Evolutionary conservation across 805 yeast genomes (phyloP).

Genomic region (Nakazawaea anatomiae): DNA sequence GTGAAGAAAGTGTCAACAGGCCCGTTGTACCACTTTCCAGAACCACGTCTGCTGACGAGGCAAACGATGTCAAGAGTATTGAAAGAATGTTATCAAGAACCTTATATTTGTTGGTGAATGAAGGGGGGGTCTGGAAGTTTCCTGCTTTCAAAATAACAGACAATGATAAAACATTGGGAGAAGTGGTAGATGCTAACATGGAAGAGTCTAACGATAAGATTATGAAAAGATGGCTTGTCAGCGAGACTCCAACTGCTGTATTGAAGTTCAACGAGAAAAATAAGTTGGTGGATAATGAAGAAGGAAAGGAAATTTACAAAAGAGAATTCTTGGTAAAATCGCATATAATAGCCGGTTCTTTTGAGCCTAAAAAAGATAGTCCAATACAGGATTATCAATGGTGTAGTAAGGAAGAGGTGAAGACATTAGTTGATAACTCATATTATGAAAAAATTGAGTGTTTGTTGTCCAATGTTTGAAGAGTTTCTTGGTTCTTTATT

Average conservation of each 20-base stretch:
- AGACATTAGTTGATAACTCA: slow-evolving; percentile 39
- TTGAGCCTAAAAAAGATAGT: slow-evolving; percentile 38
- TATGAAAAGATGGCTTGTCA: slow-evolving; percentile 87
- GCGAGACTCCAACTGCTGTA: slow-evolving; percentile 79
- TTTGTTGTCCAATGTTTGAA: slow-evolving; percentile 27
- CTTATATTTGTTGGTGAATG: slow-evolving; percentile 64
- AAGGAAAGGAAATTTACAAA: slow-evolving; percentile 15
- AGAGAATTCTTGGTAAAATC: slow-evolving; percentile 78
- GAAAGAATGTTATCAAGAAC: slow-evolving; percentile 79
- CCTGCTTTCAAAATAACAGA: slow-evolving; percentile 58
- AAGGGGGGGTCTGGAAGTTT: slow-evolving; percentile 57
- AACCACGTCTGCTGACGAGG: slow-evolving; percentile 68
- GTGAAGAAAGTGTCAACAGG: slow-evolving; percentile 51
- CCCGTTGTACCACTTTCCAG: slow-evolving; percentile 69
- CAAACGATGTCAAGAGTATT: slow-evolving; percentile 56
- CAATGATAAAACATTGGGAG: slow-evolving; percentile 54
- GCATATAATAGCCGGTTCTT: slow-evolving; percentile 82
- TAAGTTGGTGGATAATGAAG: slow-evolving; percentile 16
- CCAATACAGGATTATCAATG: slow-evolving; percentile 57
- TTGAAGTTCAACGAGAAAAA: slow-evolving; percentile 34
- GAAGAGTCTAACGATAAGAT: slow-evolving; percentile 64
- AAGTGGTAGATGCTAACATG: slow-evolving; percentile 70
- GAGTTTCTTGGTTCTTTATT: neutral
- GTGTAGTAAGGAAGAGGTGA: slow-evolving; percentile 79
- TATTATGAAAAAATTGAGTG: slow-evolving; percentile 55